phyloP scores from a whole-genome alignment of 169 alveolate genomes.

The Besnoitia besnoiti region DNA sequence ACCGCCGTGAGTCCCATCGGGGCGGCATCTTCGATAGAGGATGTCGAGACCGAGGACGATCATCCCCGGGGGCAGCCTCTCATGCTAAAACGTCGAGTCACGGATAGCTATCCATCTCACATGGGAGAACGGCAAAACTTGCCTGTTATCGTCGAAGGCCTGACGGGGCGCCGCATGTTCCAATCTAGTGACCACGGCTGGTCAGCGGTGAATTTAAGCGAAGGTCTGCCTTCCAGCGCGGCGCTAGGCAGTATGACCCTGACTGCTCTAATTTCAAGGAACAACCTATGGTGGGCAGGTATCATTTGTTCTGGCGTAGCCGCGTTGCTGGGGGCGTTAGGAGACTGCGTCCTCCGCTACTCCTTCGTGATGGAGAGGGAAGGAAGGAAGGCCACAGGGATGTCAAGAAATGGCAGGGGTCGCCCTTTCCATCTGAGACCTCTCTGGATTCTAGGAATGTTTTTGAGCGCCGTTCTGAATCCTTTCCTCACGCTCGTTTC shows the following conservation, averaged over 20 bases:
- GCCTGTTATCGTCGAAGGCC: not conserved
- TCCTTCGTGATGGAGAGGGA: conserved; percentile 19
- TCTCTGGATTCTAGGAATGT: conserved; percentile 31
- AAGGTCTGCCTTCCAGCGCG: not conserved
- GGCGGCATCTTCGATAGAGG: no score
- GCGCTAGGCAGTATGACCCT: not conserved
- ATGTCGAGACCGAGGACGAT: not conserved
- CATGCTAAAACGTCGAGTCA: not conserved
- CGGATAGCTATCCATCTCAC: not conserved
- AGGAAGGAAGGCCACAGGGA: not conserved
- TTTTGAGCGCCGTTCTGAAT: not conserved
- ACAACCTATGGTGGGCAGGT: conserved; percentile 41
- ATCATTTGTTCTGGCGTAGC: conserved; percentile 31
- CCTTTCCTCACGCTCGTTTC: conserved; percentile 26
- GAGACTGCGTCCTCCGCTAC: conserved; percentile 34
- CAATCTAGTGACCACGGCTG: not conserved
- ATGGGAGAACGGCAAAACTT: not conserved
- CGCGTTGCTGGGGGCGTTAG: conserved; percentile 4
- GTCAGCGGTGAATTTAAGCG: not conserved
- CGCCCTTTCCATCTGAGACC: conserved; percentile 12
- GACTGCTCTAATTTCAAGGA: conserved; percentile 7
- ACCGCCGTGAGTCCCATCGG: no score
- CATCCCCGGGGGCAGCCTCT: not conserved
- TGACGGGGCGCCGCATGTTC: not conserved
- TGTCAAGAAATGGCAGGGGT: not conserved